Percentiles rank a stretch among this genome's conserved stretches.
phyloP scores from a whole-genome alignment of 1,284 basidiomycete genomes.

The Leccinum griseonigrum region DNA sequence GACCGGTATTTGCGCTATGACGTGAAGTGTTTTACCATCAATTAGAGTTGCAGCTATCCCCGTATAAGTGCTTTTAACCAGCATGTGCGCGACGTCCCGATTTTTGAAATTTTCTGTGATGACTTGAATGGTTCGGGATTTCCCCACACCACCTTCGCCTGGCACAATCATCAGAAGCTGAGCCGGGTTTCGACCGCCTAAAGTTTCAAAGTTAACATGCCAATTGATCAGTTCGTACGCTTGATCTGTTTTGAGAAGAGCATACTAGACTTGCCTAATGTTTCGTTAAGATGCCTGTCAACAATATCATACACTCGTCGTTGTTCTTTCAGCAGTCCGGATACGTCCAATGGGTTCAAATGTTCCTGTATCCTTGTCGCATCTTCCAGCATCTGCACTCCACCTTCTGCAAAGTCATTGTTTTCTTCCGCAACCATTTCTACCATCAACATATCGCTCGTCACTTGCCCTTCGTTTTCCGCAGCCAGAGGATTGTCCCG shows the following conservation, averaged over 20 bases:
- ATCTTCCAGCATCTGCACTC: not conserved
- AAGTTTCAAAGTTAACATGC: too few species aligned
- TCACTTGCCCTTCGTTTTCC: too few species aligned
- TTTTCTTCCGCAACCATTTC: too few species aligned
- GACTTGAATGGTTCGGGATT: not conserved
- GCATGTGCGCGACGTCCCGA: not conserved
- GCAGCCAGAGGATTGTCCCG: too few species aligned
- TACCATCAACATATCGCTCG: too few species aligned
- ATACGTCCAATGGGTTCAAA: not conserved
- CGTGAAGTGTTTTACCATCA: not conserved
- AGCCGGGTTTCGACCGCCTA: not conserved
- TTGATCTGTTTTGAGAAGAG: too few species aligned
- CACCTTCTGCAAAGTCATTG: not conserved
- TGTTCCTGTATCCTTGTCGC: not conserved
- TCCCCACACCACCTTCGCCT: not conserved
- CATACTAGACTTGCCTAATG: too few species aligned
- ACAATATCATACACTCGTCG: not conserved
- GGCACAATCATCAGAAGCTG: not conserved
- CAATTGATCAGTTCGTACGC: not conserved
- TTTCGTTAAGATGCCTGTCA: not conserved
- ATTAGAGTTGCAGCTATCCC: not conserved
- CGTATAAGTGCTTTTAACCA: not conserved
- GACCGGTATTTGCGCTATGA: not conserved
- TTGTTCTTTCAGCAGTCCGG: not conserved
- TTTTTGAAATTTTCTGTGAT: not conserved